Conservation (phyloP, 2,329 filamentous ascomycete species). For the Triangularia setosa region DNA sequence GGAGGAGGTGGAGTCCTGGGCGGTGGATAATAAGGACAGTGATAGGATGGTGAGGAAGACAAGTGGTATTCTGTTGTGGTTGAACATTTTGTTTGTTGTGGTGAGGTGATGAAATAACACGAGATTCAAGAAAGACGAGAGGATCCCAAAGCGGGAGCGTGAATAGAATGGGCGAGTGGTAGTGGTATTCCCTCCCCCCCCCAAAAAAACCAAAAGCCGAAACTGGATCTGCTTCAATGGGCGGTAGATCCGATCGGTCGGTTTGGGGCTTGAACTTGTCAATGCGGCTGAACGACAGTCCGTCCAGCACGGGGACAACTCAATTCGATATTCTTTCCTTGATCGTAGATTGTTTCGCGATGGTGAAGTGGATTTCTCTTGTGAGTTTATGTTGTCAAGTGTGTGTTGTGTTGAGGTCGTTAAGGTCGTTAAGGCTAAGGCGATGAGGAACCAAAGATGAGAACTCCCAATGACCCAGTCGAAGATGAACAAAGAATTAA, state of each 20-base stretch:
- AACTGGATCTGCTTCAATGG: constrained; percentile 20
- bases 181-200: not conserved
- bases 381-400: not conserved
- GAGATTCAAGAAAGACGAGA: not conserved
- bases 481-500: not conserved
- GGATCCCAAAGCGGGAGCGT: not conserved
- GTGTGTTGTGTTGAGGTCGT: not conserved
- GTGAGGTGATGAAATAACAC: not conserved
- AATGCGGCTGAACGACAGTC: constrained; percentile 1
- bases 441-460: not conserved
- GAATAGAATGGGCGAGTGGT: not conserved
- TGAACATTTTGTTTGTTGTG: not conserved
- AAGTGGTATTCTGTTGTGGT: not conserved
- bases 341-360: not conserved
- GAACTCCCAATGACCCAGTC: not conserved
- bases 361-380: not conserved
- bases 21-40: not conserved
- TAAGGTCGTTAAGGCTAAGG: too few relatives aligned
- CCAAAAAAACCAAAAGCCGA: constrained; percentile 9
- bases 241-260: constrained; percentile 20
- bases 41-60: not conserved
- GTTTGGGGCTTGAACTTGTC: not conserved
- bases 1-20: constrained; percentile 22
- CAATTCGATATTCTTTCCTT: not conserved
- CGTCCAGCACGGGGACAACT: not conserved